Base-by-base conservation (phyloP, 2,329 filamentous ascomycete species). In the Chrysoporthe deuterocubensis region DNA sequence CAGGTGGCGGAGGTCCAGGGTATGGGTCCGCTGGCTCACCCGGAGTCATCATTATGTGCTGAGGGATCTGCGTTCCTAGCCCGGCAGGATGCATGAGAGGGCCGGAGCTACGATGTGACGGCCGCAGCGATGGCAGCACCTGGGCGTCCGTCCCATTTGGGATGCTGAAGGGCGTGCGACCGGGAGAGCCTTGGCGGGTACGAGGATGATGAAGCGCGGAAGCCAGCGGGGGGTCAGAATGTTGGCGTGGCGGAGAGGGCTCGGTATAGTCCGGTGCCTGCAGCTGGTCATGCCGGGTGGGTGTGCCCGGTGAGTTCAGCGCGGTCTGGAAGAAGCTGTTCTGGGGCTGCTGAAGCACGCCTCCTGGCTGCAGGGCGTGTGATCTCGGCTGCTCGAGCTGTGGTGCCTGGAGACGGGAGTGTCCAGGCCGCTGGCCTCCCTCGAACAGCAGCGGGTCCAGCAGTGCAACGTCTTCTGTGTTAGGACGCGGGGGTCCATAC, bases 251-350 rank as follows among this genome's bases (percentile, higher is more conserved):
- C 44, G 66, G 69, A 57, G 67, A 52, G 59, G 62, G 54, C 40
- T 70, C 68, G 50, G 59, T 40, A 37, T 68, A 67, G 32, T 67
- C 66, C 18, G 60, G 60, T 3, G 18, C 54, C 2, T 65, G 65
- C 14, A 58, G 40, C 8, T 57, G 59, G 0, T 61, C 63, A 7
- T 65, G 66, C 32, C 46, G 54, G 14, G 62, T 62, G 26, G 66
- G 63, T 16, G 63, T 65, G 59, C 62, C 58, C n/a, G 69, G 69
- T 7, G 69, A 66, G 14, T 70, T 70, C 13, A 70, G 64, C 2
- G 69, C 69, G 7, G 69, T 70, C 50, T 66, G 69, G 21, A 70
- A 70, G 64, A 70, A 70, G 43, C 61, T 70, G 37, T 67, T 65
- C 48, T 68, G 66, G 40, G 66, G 61, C n/a, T 67, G 66, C 7